phyloP scores from a whole-genome alignment of 495 filamentous ascomycete genomes.

The Penicillium cataractarum region DNA sequence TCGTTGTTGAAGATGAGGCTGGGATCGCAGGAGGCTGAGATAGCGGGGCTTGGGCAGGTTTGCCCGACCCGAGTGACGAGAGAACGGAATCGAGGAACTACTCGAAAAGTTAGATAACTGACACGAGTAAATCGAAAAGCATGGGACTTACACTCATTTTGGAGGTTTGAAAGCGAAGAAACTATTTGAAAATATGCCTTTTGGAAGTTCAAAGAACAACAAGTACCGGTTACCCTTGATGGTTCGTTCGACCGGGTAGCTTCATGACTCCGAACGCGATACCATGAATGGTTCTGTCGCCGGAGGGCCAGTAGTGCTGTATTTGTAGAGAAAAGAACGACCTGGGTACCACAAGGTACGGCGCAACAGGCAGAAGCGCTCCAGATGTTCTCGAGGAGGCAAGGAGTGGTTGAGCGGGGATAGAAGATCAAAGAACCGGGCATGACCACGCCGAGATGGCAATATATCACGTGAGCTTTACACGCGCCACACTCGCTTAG shows the following conservation, averaged over 20 bases:
- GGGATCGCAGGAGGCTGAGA: constrained; percentile 35
- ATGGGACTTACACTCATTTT: constrained; percentile 53
- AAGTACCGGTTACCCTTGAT: constrained; percentile 46
- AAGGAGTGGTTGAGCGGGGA: constrained; percentile 17
- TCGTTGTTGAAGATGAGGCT: constrained; percentile 30
- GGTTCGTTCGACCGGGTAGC: constrained; percentile 47
- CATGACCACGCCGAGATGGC: constrained; percentile 14
- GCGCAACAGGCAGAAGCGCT: constrained; percentile 4
- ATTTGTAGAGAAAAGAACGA: background rate
- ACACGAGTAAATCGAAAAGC: background rate
- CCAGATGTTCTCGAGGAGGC: constrained; percentile 16
- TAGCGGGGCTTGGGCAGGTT: constrained; percentile 36
- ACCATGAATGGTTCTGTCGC: constrained; percentile 22
- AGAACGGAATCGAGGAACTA: constrained; percentile 64
- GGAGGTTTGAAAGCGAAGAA: constrained; percentile 3
- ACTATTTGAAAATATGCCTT: background rate
- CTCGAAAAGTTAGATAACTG: constrained; percentile 25
- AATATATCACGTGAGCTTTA: constrained; percentile 35
- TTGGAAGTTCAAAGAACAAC: constrained; percentile 20
- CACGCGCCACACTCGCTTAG: constrained; percentile 41
- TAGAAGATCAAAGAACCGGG: constrained; percentile 4
- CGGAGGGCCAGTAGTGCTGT: background rate
- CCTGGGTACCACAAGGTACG: background rate
- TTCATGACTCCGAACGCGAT: constrained; percentile 52
- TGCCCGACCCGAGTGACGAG: constrained; percentile 55